Base-by-base conservation (phyloP, 306 rosid species). In the Glycyrrhiza uralensis region DNA sequence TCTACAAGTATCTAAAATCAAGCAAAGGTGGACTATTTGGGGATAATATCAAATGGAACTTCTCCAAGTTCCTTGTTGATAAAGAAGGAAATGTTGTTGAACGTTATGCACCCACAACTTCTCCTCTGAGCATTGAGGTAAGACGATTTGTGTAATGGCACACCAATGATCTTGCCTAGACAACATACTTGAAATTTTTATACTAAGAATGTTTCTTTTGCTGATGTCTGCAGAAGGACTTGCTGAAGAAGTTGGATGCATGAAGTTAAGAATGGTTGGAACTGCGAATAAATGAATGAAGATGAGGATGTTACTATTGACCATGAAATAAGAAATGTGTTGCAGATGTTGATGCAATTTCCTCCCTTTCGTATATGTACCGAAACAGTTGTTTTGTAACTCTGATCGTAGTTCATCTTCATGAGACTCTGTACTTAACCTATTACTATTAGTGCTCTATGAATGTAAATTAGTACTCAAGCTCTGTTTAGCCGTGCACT, bases 111-210 rank as follows among this genome's bases (percentile, higher is more conserved):
- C 99, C 99, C 4, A 94, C 97, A 24, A 94, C 96, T 50, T 85
- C 97, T 62, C 99, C 99, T 15, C 96, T 94, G 26, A 85, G 89
- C 89, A 91, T 94, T 62, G 97, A 94, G 96, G 99, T 94, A 73
- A 52, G 42, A 49, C 71, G 8, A 45, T 45, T 69, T 22, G 24
- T 17, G 15, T 57, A 26, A 38, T 55, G 71, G n/a, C 26, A n/a
- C 26, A n/a, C 42, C 22, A 23, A 15, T 45, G 7, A 6, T 47
- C 18, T 20, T 59, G 13, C 39, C 60, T 45, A 7, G 19, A 66
- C 24, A 20, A 66, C 24, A 20, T 56, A 22, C 35, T 26, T 38
- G 69, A 46, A 45, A 22, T 0, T 20, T 26, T 29, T 50, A 42
- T 51, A 36, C 75, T 39, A 30, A 62, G 1, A 55, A 46, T 78